These are phyloP conservation scores for Penicillium aurantiogriseum DNA, from an alignment of 2,329 filamentous ascomycete species.

Conservation along the genomic window DNA sequence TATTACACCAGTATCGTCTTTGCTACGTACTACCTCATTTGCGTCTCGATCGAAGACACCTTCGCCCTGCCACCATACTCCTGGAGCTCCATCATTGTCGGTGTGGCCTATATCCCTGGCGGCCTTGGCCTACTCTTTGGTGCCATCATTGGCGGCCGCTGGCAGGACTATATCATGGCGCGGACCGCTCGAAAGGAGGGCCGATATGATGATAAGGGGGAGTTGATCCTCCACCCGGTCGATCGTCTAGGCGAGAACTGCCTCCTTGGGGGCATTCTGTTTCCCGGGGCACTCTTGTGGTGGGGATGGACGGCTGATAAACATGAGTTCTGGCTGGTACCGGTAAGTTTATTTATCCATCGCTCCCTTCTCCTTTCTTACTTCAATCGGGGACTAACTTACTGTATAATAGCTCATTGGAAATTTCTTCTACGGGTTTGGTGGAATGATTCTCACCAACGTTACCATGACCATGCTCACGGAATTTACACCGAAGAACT, in stretches of 20 bases:
- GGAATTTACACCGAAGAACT: neutral
- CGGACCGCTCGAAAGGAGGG: neutral
- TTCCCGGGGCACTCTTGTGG: neutral
- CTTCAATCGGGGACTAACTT: neutral
- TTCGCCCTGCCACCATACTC: neutral
- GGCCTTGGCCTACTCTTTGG: neutral
- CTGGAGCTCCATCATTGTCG: neutral
- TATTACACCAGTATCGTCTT: no score
- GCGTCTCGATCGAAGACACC: no score
- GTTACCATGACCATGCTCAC: neutral
- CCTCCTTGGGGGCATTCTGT: neutral
- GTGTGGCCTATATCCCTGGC: neutral
- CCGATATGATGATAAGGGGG: neutral
- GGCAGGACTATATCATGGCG: constrained; percentile 3
- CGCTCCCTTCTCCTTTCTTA: neutral
- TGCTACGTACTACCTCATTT: no score
- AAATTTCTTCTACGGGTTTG: neutral
- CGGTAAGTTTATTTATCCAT: neutral
- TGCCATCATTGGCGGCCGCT: neutral
- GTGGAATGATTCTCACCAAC: neutral
- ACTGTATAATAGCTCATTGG: neutral
- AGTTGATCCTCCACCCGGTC: neutral
- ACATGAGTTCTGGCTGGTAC: neutral
- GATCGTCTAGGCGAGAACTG: neutral
- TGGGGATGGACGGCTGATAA: neutral